Evolutionary conservation across 2,329 filamentous ascomycete species (phyloP).

Genomic region (Hysterium pulicare): DNA sequence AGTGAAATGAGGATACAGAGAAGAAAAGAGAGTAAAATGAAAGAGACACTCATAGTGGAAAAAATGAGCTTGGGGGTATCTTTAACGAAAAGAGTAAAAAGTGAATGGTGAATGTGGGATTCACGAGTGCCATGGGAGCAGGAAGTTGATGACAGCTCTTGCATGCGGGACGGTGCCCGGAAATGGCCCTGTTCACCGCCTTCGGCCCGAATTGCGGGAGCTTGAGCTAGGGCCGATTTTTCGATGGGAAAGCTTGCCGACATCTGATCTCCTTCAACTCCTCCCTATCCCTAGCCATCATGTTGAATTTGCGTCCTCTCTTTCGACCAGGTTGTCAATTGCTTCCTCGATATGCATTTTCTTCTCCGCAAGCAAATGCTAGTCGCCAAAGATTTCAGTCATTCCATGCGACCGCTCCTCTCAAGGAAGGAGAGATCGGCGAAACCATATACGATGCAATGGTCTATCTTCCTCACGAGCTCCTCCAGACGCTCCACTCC

Average conservation of each 20-base stretch:
- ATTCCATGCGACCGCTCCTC: slow-evolving; percentile 50
- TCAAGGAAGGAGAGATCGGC: slow-evolving; percentile 25
- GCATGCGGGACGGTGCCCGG: background rate
- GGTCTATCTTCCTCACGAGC: slow-evolving; percentile 43
- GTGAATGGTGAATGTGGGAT: slow-evolving; percentile 2
- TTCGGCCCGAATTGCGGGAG: background rate
- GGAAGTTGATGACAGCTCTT: slow-evolving; percentile 5
- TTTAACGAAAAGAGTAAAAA: slow-evolving; percentile 6
- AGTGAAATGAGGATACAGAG: slow-evolving; percentile 17
- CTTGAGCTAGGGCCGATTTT: background rate
- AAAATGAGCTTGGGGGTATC: slow-evolving; percentile 14
- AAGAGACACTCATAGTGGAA: slow-evolving; percentile 23
- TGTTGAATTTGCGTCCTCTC: slow-evolving; percentile 21
- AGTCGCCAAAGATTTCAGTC: slow-evolving; percentile 28
- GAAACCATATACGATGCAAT: slow-evolving; percentile 42
- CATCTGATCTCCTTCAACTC: background rate
- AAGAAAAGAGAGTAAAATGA: slow-evolving; percentile 25
- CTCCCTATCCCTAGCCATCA: slow-evolving; percentile 5
- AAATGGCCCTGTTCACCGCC: too few relatives aligned
- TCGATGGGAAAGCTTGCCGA: background rate
- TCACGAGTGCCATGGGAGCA: slow-evolving; percentile 7
- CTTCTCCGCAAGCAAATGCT: slow-evolving; percentile 1
- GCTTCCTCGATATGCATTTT: slow-evolving; percentile 7
- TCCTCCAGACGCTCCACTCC: slow-evolving; percentile 51
- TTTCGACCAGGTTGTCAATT: slow-evolving; percentile 24